Conservation (phyloP, 148 eudicot genomes). For the Rhododendron henanense region DNA sequence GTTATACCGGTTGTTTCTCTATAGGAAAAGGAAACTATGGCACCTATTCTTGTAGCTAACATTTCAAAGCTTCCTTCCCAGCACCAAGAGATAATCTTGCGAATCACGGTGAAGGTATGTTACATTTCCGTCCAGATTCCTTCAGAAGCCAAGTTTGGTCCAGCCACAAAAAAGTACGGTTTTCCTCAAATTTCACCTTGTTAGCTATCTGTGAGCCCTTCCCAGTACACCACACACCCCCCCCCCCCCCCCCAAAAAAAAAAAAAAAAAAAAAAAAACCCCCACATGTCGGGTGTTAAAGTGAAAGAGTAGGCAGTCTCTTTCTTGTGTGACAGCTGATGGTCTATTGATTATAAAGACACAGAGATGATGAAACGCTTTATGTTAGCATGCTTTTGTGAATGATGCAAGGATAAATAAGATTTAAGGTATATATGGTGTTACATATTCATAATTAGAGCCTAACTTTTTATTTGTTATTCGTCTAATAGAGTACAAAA, state of each 20-base stretch:
- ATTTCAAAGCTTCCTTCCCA: slow-evolving; percentile 84
- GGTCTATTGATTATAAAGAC: neutral
- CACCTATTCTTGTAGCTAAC: slow-evolving; percentile 57
- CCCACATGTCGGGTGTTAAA: neutral
- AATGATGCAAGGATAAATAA: neutral
- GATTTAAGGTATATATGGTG: neutral
- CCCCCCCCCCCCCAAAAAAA: no score
- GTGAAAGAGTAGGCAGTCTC: neutral
- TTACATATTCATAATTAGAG: neutral
- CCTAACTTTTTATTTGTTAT: neutral
- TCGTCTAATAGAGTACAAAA: neutral
- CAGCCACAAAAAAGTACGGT: neutral
- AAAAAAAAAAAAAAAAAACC: no score
- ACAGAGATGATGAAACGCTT: neutral
- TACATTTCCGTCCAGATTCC: neutral
- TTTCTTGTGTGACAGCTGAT: neutral
- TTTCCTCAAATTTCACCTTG: neutral
- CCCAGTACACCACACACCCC: no score
- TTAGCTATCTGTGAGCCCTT: no score
- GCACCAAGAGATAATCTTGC: slow-evolving; percentile 81
- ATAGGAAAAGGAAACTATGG: slow-evolving; percentile 72
- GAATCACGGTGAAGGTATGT: slow-evolving; percentile 62
- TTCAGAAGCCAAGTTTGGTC: neutral
- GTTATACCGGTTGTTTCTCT: slow-evolving; percentile 12
- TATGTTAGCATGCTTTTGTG: neutral